Percentiles rank a stretch among this genome's conserved stretches.
These are phyloP conservation scores for Termitomyces sp. DNA, from an alignment of 1,284 basidiomycete species.

Conservation along the genomic window DNA sequence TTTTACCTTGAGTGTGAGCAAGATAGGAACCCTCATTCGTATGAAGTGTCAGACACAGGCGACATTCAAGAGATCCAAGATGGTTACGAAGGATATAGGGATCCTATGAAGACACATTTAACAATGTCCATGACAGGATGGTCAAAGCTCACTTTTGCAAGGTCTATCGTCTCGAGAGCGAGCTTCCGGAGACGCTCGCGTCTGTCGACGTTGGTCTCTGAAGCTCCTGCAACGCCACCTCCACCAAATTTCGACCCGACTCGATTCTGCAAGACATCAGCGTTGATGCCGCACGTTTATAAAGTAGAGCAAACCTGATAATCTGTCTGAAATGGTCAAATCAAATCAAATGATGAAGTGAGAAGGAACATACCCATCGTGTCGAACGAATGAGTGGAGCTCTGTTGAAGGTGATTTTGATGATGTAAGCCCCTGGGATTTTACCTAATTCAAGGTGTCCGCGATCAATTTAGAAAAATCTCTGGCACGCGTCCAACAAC, in stretches of 20 bases:
- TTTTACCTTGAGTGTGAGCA: conserved; percentile 99
- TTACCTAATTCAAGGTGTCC: conserved; percentile 6
- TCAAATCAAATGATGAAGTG: background rate
- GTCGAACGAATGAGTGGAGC: background rate
- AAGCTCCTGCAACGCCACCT: conserved; percentile 88
- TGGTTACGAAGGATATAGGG: conserved; percentile 99
- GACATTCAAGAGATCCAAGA: conserved; percentile 95
- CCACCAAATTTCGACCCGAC: conserved; percentile 95
- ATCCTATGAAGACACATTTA: conserved; percentile 52
- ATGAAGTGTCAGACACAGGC: conserved; percentile 95
- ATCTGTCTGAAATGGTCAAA: conserved; percentile 27
- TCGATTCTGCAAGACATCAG: conserved; percentile 63
- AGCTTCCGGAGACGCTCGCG: conserved; percentile 94
- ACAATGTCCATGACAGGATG: conserved; percentile 5
- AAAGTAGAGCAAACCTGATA: conserved; percentile 33
- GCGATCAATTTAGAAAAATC: conserved; percentile 25
- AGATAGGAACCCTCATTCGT: conserved; percentile 99
- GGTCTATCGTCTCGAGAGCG: conserved; percentile 92
- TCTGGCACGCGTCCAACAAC: conserved; percentile 11
- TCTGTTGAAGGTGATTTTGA: conserved; percentile 2
- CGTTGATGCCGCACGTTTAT: background rate
- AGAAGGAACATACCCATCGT: conserved; percentile 32
- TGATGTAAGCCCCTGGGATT: conserved; percentile 18
- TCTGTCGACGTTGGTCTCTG: conserved; percentile 93
- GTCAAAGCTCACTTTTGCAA: conserved; percentile 69